These are phyloP conservation scores for Acephala macrosclerotiorum DNA, from an alignment of 2,329 filamentous ascomycete genomes.

Conservation along the genomic window DNA sequence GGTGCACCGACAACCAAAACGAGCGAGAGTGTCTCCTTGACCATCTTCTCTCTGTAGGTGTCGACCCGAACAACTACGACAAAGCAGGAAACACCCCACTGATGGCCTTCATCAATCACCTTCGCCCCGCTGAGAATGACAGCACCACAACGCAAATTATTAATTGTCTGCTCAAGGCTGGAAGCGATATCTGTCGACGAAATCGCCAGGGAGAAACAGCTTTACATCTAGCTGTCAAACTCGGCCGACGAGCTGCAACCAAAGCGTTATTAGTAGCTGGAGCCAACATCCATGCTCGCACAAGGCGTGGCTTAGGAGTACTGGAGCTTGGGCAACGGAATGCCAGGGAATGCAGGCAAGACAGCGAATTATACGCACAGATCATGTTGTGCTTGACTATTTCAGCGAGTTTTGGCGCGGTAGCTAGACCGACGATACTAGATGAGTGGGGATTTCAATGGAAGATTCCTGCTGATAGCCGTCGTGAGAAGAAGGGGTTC, in stretches of 20 bases:
- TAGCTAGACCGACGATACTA: constrained; percentile 12
- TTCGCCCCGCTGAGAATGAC: not conserved
- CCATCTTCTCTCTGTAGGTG: not conserved
- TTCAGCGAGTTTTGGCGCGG: constrained; percentile 12
- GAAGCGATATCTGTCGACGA: constrained; percentile 11
- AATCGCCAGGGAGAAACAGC: constrained; percentile 27
- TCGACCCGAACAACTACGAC: constrained; percentile 10
- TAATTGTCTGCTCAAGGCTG: constrained; percentile 7
- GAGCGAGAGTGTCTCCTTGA: not conserved
- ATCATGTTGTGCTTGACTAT: constrained; percentile 17
- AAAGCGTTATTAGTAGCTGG: constrained; percentile 10
- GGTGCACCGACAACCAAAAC: not conserved
- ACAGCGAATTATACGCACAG: constrained; percentile 3
- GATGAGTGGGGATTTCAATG: constrained; percentile 10
- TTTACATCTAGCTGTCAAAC: constrained; percentile 18
- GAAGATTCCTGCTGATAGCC: not conserved
- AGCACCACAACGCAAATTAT: not conserved
- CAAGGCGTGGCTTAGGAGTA: not conserved
- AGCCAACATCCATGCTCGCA: constrained; percentile 18
- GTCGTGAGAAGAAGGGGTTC: constrained; percentile 5
- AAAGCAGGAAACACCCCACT: constrained; percentile 19
- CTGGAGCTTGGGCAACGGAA: constrained; percentile 2
- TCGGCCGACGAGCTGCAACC: constrained; percentile 2
- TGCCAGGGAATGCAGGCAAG: not conserved
- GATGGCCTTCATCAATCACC: constrained; percentile 21